These are phyloP conservation scores for Pseudonitzschia pungens DNA, from an alignment of 108 stramenopile genomes.

Conservation along the genomic window DNA sequence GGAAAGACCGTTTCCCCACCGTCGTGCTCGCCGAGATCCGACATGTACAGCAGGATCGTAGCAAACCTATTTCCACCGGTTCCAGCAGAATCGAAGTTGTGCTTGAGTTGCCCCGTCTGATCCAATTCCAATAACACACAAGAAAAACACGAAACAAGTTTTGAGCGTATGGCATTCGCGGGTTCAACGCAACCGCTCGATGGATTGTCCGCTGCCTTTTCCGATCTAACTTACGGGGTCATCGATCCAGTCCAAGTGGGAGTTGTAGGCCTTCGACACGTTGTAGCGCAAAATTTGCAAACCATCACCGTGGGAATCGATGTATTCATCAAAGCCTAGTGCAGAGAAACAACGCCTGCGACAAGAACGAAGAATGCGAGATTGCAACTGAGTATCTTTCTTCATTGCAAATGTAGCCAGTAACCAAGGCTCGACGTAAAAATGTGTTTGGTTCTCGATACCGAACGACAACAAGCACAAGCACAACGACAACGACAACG, in stretches of 20 bases:
- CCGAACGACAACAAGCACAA: too few relatives aligned
- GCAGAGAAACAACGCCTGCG: conserved; percentile 55
- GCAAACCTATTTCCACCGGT: conserved; percentile 91
- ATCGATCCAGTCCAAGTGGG: conserved; percentile 90
- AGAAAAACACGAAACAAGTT: too few relatives aligned
- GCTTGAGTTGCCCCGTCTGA: conserved; percentile 33
- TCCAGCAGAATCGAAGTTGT: conserved; percentile 75
- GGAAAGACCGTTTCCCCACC: conserved; percentile 96
- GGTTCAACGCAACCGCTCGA: too few relatives aligned
- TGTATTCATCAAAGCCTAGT: conserved; percentile 86
- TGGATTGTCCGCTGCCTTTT: background rate
- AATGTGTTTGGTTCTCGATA: too few relatives aligned
- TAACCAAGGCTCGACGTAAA: too few relatives aligned
- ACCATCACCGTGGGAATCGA: conserved; percentile 85
- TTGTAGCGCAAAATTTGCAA: conserved; percentile 96
- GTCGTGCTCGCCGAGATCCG: conserved; percentile 75
- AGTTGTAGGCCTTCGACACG: conserved; percentile 84
- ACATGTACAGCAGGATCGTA: conserved; percentile 94
- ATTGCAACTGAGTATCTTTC: background rate
- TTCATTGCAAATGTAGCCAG: background rate
- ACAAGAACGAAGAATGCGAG: conserved; percentile 5
- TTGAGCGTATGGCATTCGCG: too few relatives aligned
- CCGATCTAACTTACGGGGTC: conserved; percentile 30
- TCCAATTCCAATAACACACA: too few relatives aligned
- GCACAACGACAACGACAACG: too few relatives aligned